These are phyloP conservation scores for Arthrobotrys megalospora DNA, from an alignment of 2,329 filamentous ascomycete genomes.

Conservation along the genomic window DNA sequence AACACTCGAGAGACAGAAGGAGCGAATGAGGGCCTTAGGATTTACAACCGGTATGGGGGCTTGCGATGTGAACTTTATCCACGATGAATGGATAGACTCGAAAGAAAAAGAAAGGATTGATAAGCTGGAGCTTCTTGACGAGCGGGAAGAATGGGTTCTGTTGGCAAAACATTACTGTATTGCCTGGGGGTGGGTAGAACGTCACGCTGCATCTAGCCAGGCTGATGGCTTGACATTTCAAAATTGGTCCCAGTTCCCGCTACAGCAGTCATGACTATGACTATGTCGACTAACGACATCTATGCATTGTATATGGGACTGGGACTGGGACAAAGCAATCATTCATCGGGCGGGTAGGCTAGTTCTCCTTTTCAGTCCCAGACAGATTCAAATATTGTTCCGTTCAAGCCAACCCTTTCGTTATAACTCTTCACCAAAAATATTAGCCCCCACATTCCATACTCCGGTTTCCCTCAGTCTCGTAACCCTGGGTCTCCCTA, in stretches of 20 bases:
- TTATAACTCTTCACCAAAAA: not conserved
- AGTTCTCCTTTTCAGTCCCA: not conserved
- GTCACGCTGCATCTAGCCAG: not conserved
- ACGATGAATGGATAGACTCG: conserved; percentile 69
- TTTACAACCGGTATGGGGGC: conserved; percentile 70
- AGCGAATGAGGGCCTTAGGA: conserved; percentile 75
- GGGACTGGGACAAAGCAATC: too few species aligned
- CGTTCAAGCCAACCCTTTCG: not conserved
- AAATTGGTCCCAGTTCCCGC: conserved; percentile 39
- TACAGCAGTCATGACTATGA: conserved; percentile 14
- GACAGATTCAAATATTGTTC: not conserved
- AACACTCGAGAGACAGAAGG: conserved; percentile 77
- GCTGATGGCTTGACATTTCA: conserved; percentile 20
- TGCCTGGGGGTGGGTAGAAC: conserved; percentile 84
- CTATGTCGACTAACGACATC: not conserved
- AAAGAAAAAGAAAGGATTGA: conserved; percentile 85
- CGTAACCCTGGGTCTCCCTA: too few species aligned
- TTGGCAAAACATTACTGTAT: conserved; percentile 91
- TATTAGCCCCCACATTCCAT: too few species aligned
- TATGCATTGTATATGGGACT: too few species aligned
- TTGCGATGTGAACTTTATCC: conserved; percentile 53
- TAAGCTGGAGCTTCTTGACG: conserved; percentile 87
- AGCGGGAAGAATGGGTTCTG: conserved; percentile 93
- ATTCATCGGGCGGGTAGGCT: not conserved
- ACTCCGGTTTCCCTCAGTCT: not conserved